Evolutionary conservation across 83 land plant species (phyloP), one percentile per base, ranked within the genome.

Genomic region (Picea abies): DNA sequence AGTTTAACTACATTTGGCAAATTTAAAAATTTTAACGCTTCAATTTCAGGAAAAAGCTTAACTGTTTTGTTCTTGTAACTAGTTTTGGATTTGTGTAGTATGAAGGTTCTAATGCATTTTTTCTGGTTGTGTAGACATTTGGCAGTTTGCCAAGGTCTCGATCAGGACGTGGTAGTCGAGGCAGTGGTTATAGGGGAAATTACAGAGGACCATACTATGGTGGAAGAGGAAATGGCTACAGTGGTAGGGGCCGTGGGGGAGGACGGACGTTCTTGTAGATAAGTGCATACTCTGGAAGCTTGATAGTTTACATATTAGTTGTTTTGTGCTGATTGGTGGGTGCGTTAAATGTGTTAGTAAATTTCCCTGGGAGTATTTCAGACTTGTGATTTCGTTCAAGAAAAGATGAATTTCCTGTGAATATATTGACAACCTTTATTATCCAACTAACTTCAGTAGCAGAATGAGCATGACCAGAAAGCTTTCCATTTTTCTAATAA

Each of bases 121-220:
- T 25, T 69, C 0, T 15, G 17, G 26, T 44, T 35, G 75, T 41
- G 9, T 75, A 87, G 89, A 87, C 89, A 58, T 87, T 87, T 87
- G 89, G 89, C 26, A 82, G 63, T 20, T 81, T 84, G 56, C 84
- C 66, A 22, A 79, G 89, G 2, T 83, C 83, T n/a, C 65, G 84
- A 66, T 77, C 86, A 17, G 80, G 83, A 29, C 86, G 83, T n/a
- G 84, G 84, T 63, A 68, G 82, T 19, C 75, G 81, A 29, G 84
- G 84, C 68, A 78, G 86, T 68, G 22, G 20, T 63, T 63, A 63
- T 20, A 19, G 65, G 65, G 83, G 80, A 65, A 80, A 67, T 72
- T 81, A 64, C 65, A 85, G 89, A n/a, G 84, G 89, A 20, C 8
- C 26, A 63, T 78, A 39, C n/a, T 37, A 66, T 39, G 73, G 76